Conservation (phyloP, 2,329 filamentous ascomycete species). For the Amesomyces nigricolor region DNA sequence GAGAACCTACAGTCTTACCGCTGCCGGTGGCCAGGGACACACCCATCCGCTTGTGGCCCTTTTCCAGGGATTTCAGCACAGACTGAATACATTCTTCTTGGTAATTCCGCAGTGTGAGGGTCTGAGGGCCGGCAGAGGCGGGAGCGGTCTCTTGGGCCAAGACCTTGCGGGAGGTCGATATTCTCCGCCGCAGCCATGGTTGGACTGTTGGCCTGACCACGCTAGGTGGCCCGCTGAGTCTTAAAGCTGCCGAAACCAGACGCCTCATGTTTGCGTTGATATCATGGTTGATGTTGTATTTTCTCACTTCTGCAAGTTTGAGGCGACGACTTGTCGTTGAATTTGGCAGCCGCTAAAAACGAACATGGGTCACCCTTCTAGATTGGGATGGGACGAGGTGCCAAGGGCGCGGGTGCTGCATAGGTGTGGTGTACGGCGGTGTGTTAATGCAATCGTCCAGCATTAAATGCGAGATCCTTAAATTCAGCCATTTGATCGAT, state of each 20-base stretch:
- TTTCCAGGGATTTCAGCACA: constrained; percentile 61
- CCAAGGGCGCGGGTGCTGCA: no score
- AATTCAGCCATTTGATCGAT: no score
- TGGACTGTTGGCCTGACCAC: not conserved
- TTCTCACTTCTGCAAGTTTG: not conserved
- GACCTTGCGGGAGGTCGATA: constrained; percentile 3
- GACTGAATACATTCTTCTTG: constrained; percentile 89
- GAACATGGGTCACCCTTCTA: not conserved
- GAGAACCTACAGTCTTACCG: constrained; percentile 68
- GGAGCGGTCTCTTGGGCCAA: not conserved
- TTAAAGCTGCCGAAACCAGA: not conserved
- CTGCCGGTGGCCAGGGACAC: constrained; percentile 83
- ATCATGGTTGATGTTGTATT: not conserved
- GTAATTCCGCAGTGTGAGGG: constrained; percentile 55
- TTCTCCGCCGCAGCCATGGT: not conserved
- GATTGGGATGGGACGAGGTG: no score
- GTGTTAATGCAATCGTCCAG: no score
- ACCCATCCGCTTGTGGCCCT: constrained; percentile 73
- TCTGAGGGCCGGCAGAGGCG: constrained; percentile 1
- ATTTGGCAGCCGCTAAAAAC: no score
- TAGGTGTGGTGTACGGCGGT: no score
- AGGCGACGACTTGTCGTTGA: constrained; percentile 7
- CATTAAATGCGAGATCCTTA: no score
- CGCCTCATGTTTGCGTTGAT: constrained; percentile 6
- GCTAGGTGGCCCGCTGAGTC: not conserved